Conservation (phyloP, 1,284 basidiomycete species). For the Peniophora sp. region DNA sequence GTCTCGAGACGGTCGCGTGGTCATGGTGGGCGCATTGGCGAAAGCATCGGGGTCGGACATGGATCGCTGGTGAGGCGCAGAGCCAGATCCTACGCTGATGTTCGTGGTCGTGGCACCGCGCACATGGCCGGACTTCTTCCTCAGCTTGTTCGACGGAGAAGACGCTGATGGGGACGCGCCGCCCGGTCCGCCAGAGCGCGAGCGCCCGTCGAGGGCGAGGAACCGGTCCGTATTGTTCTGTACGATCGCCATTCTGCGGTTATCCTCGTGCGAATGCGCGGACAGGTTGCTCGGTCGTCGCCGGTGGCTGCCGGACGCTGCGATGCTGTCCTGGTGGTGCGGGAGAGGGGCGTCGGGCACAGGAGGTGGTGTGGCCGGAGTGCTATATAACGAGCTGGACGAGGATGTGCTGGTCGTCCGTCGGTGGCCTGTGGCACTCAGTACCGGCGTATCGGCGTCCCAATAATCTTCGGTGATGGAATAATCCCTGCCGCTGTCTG, state of each 20-base stretch:
- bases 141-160: too few species aligned
- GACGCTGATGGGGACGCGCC: background rate
- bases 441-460: background rate
- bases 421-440: background rate
- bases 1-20: background rate
- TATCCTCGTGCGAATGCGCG: constrained; percentile 46
- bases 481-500: constrained; percentile 3
- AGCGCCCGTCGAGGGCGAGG: background rate
- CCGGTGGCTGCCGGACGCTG: constrained; percentile 13
- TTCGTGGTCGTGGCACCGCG: background rate
- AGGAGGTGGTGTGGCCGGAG: constrained; percentile 4
- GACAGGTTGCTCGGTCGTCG: constrained; percentile 43
- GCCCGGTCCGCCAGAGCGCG: background rate
- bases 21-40: constrained; percentile 7
- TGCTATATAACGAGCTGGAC: constrained; percentile 3
- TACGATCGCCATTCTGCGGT: constrained; percentile 59
- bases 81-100: background rate
- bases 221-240: constrained; percentile 33
- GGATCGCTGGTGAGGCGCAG: constrained; percentile 1
- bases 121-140: background rate
- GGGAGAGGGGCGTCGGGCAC: background rate
- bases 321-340: background rate
- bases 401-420: constrained; percentile 3
- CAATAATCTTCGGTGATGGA: background rate
- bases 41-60: constrained; percentile 2